These are phyloP conservation scores for Gyrodon lividus DNA, from an alignment of 768 basidiomycete species.

Conservation along the genomic window DNA sequence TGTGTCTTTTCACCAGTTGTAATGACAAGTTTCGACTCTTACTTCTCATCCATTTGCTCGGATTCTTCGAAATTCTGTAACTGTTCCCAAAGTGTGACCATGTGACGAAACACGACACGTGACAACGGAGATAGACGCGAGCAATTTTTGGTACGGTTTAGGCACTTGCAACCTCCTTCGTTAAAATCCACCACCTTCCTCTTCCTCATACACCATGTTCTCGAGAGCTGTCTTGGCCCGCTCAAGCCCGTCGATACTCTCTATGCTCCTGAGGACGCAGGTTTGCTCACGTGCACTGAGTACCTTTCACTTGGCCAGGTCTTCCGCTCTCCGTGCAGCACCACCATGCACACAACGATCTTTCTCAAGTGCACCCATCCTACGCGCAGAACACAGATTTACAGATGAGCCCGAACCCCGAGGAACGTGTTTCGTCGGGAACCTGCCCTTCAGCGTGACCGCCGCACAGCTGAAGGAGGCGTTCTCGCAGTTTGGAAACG, in stretches of 20 bases:
- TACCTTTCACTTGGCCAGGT: slow-evolving; percentile 5
- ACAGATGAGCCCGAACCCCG: slow-evolving; percentile 25
- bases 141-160: slow-evolving; percentile 20
- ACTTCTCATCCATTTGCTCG: too few species aligned
- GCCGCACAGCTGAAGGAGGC: slow-evolving; percentile 41
- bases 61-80: too few species aligned
- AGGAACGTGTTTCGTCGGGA: slow-evolving; percentile 46
- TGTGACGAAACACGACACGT: slow-evolving; percentile 20
- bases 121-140: slow-evolving; percentile 4
- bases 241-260: slow-evolving; percentile 10
- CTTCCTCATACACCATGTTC: slow-evolving; percentile 17
- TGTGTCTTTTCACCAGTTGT: not conserved
- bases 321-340: not conserved
- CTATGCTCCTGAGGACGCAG: slow-evolving; percentile 7
- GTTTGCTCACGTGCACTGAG: slow-evolving; percentile 15
- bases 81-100: too few species aligned
- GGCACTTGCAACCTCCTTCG: too few species aligned
- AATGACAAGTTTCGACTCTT: too few species aligned
- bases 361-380: slow-evolving; percentile 18
- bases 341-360: slow-evolving; percentile 9
- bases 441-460: slow-evolving; percentile 49
- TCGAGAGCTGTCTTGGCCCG: slow-evolving; percentile 19
- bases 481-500: slow-evolving; percentile 44
- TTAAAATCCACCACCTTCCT: not conserved
- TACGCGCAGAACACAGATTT: slow-evolving; percentile 2